phyloP scores from a whole-genome alignment of 2,329 filamentous ascomycete species.

The Aspergillus pseudonomiae region DNA sequence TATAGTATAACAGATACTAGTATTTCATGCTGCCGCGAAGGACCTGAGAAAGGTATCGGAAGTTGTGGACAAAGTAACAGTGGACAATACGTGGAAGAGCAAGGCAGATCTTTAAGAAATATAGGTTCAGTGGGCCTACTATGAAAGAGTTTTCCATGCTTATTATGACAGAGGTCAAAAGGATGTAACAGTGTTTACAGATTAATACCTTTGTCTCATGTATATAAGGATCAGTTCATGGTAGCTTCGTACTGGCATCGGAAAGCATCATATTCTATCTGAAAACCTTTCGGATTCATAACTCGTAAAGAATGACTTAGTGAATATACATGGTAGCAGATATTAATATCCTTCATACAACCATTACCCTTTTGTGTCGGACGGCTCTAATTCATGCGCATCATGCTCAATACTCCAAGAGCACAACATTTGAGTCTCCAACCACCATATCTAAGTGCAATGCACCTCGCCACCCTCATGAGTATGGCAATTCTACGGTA shows the following conservation, averaged over 20 bases:
- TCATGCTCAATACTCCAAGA: neutral
- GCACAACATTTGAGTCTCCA: too few species aligned
- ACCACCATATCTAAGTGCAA: constrained; percentile 32
- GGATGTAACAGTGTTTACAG: neutral
- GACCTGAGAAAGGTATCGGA: too few species aligned
- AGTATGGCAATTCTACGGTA: constrained; percentile 43
- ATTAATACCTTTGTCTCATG: accelerated
- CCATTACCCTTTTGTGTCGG: neutral
- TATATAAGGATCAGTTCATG: neutral
- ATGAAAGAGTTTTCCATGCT: neutral
- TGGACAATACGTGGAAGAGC: too few species aligned
- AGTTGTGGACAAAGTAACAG: too few species aligned
- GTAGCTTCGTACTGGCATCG: neutral
- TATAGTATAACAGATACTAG: neutral
- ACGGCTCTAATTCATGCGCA: neutral
- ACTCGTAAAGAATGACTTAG: neutral
- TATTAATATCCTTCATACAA: neutral
- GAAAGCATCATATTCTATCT: neutral
- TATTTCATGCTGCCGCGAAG: neutral
- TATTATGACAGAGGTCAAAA: neutral
- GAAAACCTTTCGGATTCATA: neutral
- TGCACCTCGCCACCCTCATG: constrained; percentile 46
- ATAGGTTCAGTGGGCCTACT: neutral
- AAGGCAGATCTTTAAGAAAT: neutral
- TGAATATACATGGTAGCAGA: neutral